phyloP scores from a whole-genome alignment of 23 red algal genomes.

The Gracilaria domingensis region DNA sequence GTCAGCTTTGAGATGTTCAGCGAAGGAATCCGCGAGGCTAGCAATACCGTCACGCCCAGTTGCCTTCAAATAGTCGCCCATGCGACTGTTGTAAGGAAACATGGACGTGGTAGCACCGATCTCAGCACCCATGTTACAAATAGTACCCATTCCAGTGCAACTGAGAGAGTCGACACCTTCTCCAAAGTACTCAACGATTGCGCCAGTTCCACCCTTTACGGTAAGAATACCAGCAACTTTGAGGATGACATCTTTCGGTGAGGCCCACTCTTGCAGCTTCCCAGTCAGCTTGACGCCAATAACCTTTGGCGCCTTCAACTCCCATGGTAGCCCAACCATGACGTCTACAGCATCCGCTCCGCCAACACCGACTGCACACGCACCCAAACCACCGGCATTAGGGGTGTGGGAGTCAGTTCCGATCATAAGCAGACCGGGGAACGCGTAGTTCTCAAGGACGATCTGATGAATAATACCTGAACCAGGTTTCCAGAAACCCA shows the following conservation, averaged over 20 bases:
- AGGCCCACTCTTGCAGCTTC: constrained; percentile 88
- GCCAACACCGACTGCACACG: constrained; percentile 95
- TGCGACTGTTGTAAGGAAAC: constrained; percentile 96
- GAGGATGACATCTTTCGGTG: constrained; percentile 96
- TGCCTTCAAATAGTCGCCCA: constrained; percentile 93
- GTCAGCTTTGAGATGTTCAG: constrained; percentile 81
- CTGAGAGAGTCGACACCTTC: constrained; percentile 95
- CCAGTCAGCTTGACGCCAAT: constrained; percentile 98
- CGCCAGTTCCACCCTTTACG: constrained; percentile 99
- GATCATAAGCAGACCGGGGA: constrained; percentile 98
- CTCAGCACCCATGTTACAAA: constrained; percentile 99
- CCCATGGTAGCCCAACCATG: constrained; percentile 99
- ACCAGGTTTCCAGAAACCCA: constrained; percentile 99
- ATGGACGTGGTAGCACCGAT: constrained; percentile 97
- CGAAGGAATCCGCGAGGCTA: constrained; percentile 78
- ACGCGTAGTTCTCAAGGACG: constrained; percentile 99
- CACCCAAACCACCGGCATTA: constrained; percentile 98
- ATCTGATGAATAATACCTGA: constrained; percentile 99
- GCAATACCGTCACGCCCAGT: constrained; percentile 87
- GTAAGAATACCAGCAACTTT: constrained; percentile 99
- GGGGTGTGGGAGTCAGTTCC: constrained; percentile 99
- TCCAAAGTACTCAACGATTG: constrained; percentile 99
- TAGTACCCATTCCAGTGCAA: constrained; percentile 99
- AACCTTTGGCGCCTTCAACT: constrained; percentile 97
- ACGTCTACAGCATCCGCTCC: constrained; percentile 99